Base-by-base conservation (phyloP, 495 filamentous ascomycete genomes). In the Aspergillus panamensis region DNA sequence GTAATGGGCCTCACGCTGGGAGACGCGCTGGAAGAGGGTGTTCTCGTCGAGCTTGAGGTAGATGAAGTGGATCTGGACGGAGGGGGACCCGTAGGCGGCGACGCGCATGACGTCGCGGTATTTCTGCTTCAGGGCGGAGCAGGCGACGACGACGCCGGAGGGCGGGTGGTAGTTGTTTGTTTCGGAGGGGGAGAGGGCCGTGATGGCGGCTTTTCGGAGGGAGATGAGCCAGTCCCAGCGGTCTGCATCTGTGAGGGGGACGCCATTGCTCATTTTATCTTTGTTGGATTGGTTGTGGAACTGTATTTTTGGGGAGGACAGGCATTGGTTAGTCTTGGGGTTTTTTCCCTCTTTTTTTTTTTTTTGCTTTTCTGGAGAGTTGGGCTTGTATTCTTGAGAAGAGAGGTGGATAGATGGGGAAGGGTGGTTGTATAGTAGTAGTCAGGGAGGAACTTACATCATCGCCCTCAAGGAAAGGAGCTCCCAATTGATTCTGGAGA, bases 201-300 rank as follows among this genome's bases (percentile, higher is more conserved):
- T 67, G 61, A 91, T 82, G 32, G 92, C 89, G 56, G 90, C 85
- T 63, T 96, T 84, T 64, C 95, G 91, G 6, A 97, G 82, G 20
- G 82, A 78, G 59, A 92, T 93, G 47, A 99, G 85, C 95, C 95
- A 99, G 77, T 96, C 93, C 95, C 95, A 97, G 57, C 95, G 89
- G 73, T 99, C 95, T 61, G 84, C 85, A 70, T 99, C 95, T 49
- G 92, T 97, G 49, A 99, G 80, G 6, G 95, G 91, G 40, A 85
- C 88, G 60, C 90, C 90, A 63, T 82, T 77, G 68, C 83, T 77
- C 95, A 99, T 99, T 73, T 99, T 99, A 33, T 92, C 85, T 67
- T 96, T 87, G 77, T 97, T 97, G 53, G 86, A 73, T 51, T 79
- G 64, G 2, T 92, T 81, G 69, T 99, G 95, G 73, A 84, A 97